Conservation (phyloP, 345 rosid genomes). For the thale cress (Arabidopsis thaliana) region DNA sequence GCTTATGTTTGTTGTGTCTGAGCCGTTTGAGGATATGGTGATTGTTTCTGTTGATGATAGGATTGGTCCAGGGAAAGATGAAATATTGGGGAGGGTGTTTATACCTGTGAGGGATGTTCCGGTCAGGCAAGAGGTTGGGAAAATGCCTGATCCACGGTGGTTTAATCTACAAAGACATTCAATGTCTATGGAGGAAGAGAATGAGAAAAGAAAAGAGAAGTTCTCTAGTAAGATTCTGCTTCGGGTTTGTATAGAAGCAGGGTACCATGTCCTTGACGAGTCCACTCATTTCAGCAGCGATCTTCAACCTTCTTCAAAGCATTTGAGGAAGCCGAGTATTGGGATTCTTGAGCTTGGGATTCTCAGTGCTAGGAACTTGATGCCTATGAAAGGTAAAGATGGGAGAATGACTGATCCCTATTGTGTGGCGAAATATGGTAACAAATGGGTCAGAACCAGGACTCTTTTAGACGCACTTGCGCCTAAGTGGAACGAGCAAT, state of each 20-base stretch:
- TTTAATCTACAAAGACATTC: slow-evolving; percentile 64
- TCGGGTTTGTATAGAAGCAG: slow-evolving; percentile 70
- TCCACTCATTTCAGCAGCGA: slow-evolving; percentile 93
- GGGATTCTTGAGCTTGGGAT: slow-evolving; percentile 92
- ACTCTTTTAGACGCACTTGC: slow-evolving; percentile 78
- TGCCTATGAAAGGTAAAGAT: slow-evolving; percentile 87
- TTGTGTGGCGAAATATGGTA: slow-evolving; percentile 95
- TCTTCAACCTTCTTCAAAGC: slow-evolving; percentile 89
- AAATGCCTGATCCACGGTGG: slow-evolving; percentile 77
- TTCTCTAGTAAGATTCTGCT: slow-evolving; percentile 85
- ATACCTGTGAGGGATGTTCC: slow-evolving; percentile 61
- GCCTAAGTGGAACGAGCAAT: slow-evolving; percentile 95
- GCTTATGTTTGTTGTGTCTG: slow-evolving; percentile 91
- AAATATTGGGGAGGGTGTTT: slow-evolving; percentile 62
- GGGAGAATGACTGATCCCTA: slow-evolving; percentile 85
- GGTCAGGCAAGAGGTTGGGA: slow-evolving; percentile 58
- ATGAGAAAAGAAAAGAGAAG: slow-evolving; percentile 74
- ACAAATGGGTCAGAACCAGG: slow-evolving; percentile 95
- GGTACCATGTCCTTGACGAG: slow-evolving; percentile 98
- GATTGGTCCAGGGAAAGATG: slow-evolving; percentile 75
- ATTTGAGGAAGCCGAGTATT: slow-evolving; percentile 69
- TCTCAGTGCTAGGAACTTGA: slow-evolving; percentile 76
- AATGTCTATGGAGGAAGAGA: slow-evolving; percentile 55
- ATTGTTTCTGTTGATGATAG: slow-evolving; percentile 73
- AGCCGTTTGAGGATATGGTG: slow-evolving; percentile 85